Base-by-base conservation (phyloP, 1,284 basidiomycete genomes). In the Tylopilus sp. region DNA sequence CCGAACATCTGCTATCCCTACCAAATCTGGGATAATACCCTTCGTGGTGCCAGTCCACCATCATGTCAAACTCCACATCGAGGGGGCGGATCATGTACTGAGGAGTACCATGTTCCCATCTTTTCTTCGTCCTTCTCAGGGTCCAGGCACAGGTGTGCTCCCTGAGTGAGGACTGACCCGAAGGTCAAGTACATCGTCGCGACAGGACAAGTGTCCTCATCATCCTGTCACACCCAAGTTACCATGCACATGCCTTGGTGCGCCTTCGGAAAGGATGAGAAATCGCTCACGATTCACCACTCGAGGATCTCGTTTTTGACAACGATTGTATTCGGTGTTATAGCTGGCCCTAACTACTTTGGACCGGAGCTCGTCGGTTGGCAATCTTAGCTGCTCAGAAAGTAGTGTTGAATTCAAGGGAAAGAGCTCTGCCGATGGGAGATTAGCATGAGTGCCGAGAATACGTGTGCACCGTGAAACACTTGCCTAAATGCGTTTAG, bases 311-410 rank as follows among this genome's bases (percentile, higher is more conserved):
- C 10, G 29, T 33, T 10, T 51, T 25, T 4, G 37, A 16, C n/a
- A 55, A 25, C 15, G 12, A 12, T 45, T 46, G 25, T 60, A 60
- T 26, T 30, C 35, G 2, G 51, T 36, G 15, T 33, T 45, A 26
- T n/a, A 41, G 40, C 60, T 60, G 7, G 23, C 33, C 30, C n/a
- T 55, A 38, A 55, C 13, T 12, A 58, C 48, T 18, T 15, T 40
- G 21, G 46, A 40, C 5, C 25, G 48, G 35, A 55, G 35, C 16
- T 39, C 15, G n/a, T 56, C 9, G 2, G 21, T 40, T 33, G 18
- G 34, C n/a, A 25, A 7, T 16, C 8, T 44, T 31, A 54, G 18
- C 9, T 12, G 34, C 7, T 44, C 51, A 28, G 43, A 33, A n/a
- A 41, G 37, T 6, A 18, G 15, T 15, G 21, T 8, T 4, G 42